Evolutionary conservation across 805 yeast genomes (phyloP).

Genomic region (Torulaspora quercuum): DNA sequence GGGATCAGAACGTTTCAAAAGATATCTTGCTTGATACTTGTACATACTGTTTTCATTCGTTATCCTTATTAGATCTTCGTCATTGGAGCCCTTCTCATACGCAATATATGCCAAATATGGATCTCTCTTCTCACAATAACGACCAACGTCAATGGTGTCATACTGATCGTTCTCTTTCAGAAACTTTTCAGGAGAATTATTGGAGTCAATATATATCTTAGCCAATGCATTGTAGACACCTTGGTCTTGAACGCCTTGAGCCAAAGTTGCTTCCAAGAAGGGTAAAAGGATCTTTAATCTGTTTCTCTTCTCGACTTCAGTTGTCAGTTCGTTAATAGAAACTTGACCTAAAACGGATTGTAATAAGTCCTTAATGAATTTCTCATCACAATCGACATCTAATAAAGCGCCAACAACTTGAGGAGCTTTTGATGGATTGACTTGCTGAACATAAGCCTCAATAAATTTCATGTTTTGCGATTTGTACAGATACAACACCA

Average conservation of each 20-base stretch:
- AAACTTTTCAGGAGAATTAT: conserved; percentile 96
- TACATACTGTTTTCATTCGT: conserved; percentile 98
- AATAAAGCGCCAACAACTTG: conserved; percentile 94
- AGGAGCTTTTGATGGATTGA: conserved; percentile 92
- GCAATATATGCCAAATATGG: conserved; percentile 98
- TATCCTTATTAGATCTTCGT: conserved; percentile 81
- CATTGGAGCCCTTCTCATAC: conserved; percentile 91
- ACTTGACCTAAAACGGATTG: conserved; percentile 90
- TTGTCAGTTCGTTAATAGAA: conserved; percentile 83
- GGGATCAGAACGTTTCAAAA: conserved; percentile 82
- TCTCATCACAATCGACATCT: conserved; percentile 97
- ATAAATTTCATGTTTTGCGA: conserved; percentile 94
- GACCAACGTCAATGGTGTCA: conserved; percentile 94
- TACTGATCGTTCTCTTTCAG: conserved; percentile 85
- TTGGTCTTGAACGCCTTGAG: conserved; percentile 80
- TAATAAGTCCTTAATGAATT: conserved; percentile 73
- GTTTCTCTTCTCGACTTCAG: conserved; percentile 95
- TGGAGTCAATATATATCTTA: conserved; percentile 94
- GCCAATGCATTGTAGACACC: conserved; percentile 94
- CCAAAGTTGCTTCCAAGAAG: conserved; percentile 83
- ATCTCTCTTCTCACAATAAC: conserved; percentile 97
- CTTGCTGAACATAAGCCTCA: conserved; percentile 97
- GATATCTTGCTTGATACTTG: conserved; percentile 97
- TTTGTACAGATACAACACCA: conserved; percentile 89
- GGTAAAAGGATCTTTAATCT: conserved; percentile 88